Evolutionary conservation across 2,329 filamentous ascomycete species (phyloP), one percentile per base, ranked within the genome.

Genomic region (Cladosporium halotolerans): DNA sequence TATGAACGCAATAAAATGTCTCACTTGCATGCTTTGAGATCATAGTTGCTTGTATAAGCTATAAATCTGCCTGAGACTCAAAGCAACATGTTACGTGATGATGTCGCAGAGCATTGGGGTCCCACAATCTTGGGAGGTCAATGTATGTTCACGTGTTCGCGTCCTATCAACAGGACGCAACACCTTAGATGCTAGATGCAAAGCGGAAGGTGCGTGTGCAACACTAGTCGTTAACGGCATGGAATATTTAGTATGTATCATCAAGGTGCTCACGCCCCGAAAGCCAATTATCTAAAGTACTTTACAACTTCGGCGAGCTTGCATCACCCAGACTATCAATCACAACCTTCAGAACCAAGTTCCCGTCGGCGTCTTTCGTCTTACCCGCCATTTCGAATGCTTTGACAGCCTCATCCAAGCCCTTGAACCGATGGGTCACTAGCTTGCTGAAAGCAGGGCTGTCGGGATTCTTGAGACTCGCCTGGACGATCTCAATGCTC

Each of bases 401-500:
- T 42, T 77, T 73, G 53, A 78, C 77, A 6, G 81, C 82, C 31
- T 78, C 75, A 11, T 77, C 79, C 1, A 89, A 72, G 0, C 86
- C 85, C 57, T 78, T 79, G 68, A 84, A 86, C 6, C 81, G 78
- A 68, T 89, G 86, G 3, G 86, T 89, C n/a, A 89, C 80, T 74
- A 89, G 79, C 62, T 83, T 80, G 45, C 84, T 80, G 53, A 89
- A 78, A 58, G 79, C 80, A 0, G 85, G 85, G 16, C 86, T 73
- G 10, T 75, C 72, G 8, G 68, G 57, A 0, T 68, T 69, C 43
- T 68, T 73, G 70, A 59, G 74, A 61, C 61, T 79, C 52, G 65
- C 61, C 47, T 63, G 60, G 65, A 73, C 78, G 69, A 68, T 84
- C 70, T 68, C 76, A 55, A 90, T 85, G n/a, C 85, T 86, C 0